Base-by-base conservation (phyloP, 2,329 filamentous ascomycete species). In the Sclerotinia subarctica region DNA sequence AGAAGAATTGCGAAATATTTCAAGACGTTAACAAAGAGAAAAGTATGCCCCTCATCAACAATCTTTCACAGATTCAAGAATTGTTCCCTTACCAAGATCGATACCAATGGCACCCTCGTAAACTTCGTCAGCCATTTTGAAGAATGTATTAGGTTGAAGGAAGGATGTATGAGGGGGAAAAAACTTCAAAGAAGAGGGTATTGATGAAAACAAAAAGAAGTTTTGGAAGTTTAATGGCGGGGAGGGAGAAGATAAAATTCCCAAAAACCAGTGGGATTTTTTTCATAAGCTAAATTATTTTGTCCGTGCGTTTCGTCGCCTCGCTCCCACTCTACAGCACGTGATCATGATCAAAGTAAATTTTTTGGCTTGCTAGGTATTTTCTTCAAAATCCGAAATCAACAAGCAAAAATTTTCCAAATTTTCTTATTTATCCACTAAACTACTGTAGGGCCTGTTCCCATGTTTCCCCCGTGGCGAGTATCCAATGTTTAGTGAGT, bases 51-150 rank as follows among this genome's bases (percentile, higher is more conserved):
- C 65, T 67, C 65, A 21, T 53, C 32, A 49, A 35, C 44, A 10
- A 24, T 17, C 46, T 58, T 59, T 42, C 15, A 5, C n/a, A 32
- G 19, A n/a, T 64, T 19, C 2, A 21, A 17, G 32, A 53, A 62
- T 38, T 59, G 24, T 42, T 46, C 15, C 35, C 90, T 79, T 86
- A 96, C 94, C 95, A 85, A 99, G 88, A 90, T 99, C 95, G 86
- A 99, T 99, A 89, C 95, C 95, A 86, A 98, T 93, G 89, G 95
- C 95, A 91, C 95, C 95, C 82, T 99, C 95, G 83, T 98, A 99
- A 79, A 96, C 90, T 90, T 97, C 94, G 83, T 97, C 93, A 82
- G 92, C 90, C 94, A 97, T 97, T 81, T 84, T 92, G 80, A 78
- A 69, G 46, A 46, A 69, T 58, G 71, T 66, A 68, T 53, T 71